A percentile compares a stretch with the other conserved stretches of the same genome.
phyloP scores from a whole-genome alignment of 106 monocot species.

The Dactylorhiza incarnata region DNA sequence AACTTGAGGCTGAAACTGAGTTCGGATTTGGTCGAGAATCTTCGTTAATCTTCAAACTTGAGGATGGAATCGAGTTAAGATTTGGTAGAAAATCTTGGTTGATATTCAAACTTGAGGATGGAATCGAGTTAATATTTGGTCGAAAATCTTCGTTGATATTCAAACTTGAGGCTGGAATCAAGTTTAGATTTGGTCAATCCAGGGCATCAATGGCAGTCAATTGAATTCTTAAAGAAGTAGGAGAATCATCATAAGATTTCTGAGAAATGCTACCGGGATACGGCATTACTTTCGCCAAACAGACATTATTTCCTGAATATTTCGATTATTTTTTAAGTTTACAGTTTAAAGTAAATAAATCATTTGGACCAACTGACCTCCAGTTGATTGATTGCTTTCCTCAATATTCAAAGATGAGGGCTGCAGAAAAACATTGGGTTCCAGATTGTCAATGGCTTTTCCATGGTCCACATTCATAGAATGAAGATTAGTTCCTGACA shows the following conservation, averaged over 20 bases:
- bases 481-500: slow-evolving; percentile 6
- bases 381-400: neutral
- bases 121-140: no score
- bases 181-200: neutral
- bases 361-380: neutral
- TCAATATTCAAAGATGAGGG: no score
- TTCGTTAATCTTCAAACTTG: no score
- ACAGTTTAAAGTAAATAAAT: slow-evolving; percentile 1
- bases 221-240: slow-evolving; percentile 1
- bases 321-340: neutral
- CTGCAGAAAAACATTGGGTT: neutral
- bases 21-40: no score
- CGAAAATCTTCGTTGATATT: neutral
- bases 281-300: neutral
- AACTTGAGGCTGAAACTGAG: neutral
- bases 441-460: neutral
- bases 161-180: neutral
- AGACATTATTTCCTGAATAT: neutral
- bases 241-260: neutral
- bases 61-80: no score
- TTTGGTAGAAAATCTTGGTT: no score
- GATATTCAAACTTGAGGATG: no score
- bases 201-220: neutral
- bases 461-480: neutral
- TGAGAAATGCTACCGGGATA: neutral